Base-by-base conservation (phyloP, 140 eudicot species). In the Bidens hawaiensis region DNA sequence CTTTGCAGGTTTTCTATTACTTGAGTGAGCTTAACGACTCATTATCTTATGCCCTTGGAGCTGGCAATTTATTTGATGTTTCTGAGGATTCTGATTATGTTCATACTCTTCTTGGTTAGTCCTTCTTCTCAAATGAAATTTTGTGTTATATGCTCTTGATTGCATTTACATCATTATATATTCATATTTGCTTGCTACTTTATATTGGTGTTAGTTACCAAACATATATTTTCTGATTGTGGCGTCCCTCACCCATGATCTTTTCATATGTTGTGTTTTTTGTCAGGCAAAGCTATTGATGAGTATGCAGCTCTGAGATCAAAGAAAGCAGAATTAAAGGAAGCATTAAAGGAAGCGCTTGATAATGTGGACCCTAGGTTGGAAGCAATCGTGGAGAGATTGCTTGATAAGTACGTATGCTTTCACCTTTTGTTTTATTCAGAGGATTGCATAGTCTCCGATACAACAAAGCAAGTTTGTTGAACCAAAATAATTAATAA, bases 71-170 rank as follows among this genome's bases (percentile, higher is more conserved):
- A 4, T 91, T 91, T 78, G 96, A 91, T 69, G 95, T 91, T 53
- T 78, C 96, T 6, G 99, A 87, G 85, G 95, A 91, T 48, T 82
- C 96, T 15, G 95, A 91, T 74, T 91, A 87, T 59, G 95, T 91
- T 69, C 83, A 84, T 57, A 87, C 99, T 16, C 91, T 91, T 60
- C 90, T 88, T 53, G 95, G 99, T 93, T 64, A 73, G 74, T 58
- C 4, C 28, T 38, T n/a, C n/a, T n/a, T 21, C 24, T 26, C 31
- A n/a, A 25, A 16, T 41, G 47, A 41, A 25, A 2, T 33, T 51
- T n/a, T 22, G 1, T 56, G 58, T 8, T 9, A 31, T 47, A 40
- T 60, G 30, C 17, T 33, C 56, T 55, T 28, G 45, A 17, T 41
- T 36, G 16, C 33, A 3, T n/a, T 27, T n/a, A 26, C 24, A 7